Evolutionary conservation across 2,329 filamentous ascomycete genomes (phyloP), one percentile per base, ranked within the genome.

Genomic region (Cladosporium oxysporum): DNA sequence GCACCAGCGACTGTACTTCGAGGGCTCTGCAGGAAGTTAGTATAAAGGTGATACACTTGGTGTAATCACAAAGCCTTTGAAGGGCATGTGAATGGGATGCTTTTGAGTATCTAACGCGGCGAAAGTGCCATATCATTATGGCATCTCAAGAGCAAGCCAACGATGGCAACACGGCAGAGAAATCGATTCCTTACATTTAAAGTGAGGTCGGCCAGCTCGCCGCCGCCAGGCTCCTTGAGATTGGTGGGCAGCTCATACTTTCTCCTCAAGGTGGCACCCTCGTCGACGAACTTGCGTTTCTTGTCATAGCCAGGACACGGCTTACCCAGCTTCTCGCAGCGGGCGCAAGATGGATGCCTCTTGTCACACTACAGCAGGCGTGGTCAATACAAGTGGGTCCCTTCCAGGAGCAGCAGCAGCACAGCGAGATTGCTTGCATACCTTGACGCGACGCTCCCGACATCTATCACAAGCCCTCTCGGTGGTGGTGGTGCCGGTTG

Each of bases 251-350:
- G 26, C 47, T 66, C 74, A 53, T 72, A 76, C 65, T 76, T 76
- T 68, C 71, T 73, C 18, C 74, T 68, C 14, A 76, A 66, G 2
- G 71, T 70, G 10, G 74, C 71, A 26, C 74, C 73, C 67, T 76
- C 74, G 64, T 76, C 74, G 31, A 76, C 74, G 57, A 76, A 76
- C 66, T 76, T 76, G 29, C 74, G 71, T 58, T 75, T 76, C 72
- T 76, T 76, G 69, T 76, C 74, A 64, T 76, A 76, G 26, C 74
- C 74, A 12, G 74, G 74, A 65, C 74, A 76, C 67, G 74, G 72
- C 67, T 76, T 76, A 60, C 74, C 73, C 10, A 76, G 69, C 69
- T 76, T 76, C 68, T 76, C 74, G 68, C 74, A 76, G 28, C 74
- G 71, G 18, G 70, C 66, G 66, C 74, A 76, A 50, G 71, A 66